Percentiles rank a stretch among this genome's conserved stretches.
Evolutionary conservation across 2,329 filamentous ascomycete species (phyloP).

Genomic region (Sporothrix brunneoviolacea): DNA sequence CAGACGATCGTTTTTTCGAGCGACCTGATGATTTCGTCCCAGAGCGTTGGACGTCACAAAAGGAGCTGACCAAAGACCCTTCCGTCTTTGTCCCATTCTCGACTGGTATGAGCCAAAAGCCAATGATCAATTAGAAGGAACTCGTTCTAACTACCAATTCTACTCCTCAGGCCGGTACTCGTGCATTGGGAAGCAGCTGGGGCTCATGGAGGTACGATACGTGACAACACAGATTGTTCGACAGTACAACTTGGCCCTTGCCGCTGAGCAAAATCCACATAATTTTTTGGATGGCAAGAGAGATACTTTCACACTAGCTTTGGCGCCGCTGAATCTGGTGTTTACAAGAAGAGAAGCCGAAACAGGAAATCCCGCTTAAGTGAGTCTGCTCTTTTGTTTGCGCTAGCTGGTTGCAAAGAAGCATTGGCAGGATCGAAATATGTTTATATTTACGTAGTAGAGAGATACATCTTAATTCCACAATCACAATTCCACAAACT

Average conservation of each 20-base stretch:
- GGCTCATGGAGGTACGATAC: conserved; percentile 27
- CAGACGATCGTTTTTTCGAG: conserved; percentile 16
- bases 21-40: conserved; percentile 26
- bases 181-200: conserved; percentile 32
- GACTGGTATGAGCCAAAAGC: conserved; percentile 17
- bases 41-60: conserved; percentile 28
- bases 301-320: conserved; percentile 8
- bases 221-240: conserved; percentile 17
- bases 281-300: conserved; percentile 8
- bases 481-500: too few relatives aligned
- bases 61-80: conserved; percentile 22
- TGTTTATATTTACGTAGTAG: too few relatives aligned
- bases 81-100: conserved; percentile 24
- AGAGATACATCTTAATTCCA: too few relatives aligned
- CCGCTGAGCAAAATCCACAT: conserved; percentile 15
- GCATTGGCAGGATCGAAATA: too few relatives aligned
- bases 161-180: conserved; percentile 27
- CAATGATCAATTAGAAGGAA: not conserved
- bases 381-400: too few relatives aligned
- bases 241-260: conserved; percentile 18
- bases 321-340: not conserved
- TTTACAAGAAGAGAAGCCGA: not conserved
- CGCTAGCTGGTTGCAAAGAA: too few relatives aligned
- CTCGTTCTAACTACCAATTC: not conserved
- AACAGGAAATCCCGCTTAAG: too few relatives aligned